phyloP scores from a whole-genome alignment of 2,329 filamentous ascomycete genomes.

The Trichothecium sympodiale region DNA sequence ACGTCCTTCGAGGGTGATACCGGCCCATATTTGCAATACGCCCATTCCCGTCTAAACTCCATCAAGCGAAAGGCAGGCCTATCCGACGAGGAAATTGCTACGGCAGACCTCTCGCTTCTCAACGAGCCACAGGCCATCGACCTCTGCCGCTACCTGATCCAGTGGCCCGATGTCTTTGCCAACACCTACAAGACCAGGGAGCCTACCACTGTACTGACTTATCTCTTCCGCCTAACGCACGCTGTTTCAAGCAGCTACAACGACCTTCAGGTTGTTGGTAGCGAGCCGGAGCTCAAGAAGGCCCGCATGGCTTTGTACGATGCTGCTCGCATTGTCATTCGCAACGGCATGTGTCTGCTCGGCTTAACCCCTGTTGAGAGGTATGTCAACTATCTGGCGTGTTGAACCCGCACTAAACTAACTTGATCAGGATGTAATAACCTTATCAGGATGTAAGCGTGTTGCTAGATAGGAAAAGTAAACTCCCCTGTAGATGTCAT shows the following conservation, averaged over 20 bases:
- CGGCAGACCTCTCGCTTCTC: constrained; percentile 57
- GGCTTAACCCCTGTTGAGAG: constrained; percentile 66
- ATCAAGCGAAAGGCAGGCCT: constrained; percentile 48
- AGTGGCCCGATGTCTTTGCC: constrained; percentile 76
- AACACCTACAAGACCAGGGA: constrained; percentile 81
- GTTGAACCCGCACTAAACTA: too few species aligned
- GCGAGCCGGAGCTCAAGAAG: constrained; percentile 57
- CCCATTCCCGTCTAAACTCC: constrained; percentile 60
- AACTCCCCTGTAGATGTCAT: too few species aligned
- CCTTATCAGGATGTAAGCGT: too few species aligned
- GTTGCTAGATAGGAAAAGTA: too few species aligned
- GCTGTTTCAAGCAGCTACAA: constrained; percentile 71
- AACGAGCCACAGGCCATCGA: constrained; percentile 62
- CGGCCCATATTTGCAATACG: constrained; percentile 76
- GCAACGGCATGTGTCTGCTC: constrained; percentile 74
- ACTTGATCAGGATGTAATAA: too few species aligned
- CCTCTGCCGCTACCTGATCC: constrained; percentile 63
- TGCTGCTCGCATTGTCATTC: constrained; percentile 61
- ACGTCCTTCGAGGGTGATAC: constrained; percentile 78
- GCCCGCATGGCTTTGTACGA: constrained; percentile 67
- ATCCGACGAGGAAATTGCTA: constrained; percentile 43
- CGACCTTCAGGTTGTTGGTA: constrained; percentile 70
- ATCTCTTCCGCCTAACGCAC: constrained; percentile 83
- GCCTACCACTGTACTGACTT: constrained; percentile 42
- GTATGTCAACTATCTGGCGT: too few species aligned